A percentile compares a stretch with the other conserved stretches of the same genome.
phyloP scores from a whole-genome alignment of 2,329 filamentous ascomycete genomes.

The Fusarium sp. region DNA sequence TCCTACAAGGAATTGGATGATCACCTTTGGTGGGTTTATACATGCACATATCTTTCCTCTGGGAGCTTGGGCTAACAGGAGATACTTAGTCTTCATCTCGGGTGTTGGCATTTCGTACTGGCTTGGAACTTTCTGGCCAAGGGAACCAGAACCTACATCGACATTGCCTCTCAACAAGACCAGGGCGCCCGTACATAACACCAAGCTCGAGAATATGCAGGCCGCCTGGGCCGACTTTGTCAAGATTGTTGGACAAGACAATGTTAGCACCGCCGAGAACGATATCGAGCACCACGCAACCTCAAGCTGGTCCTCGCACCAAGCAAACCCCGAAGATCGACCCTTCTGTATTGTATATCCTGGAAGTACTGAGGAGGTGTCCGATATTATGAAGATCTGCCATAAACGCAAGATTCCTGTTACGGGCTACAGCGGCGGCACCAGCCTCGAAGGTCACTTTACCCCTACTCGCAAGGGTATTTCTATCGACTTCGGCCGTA shows the following conservation, averaged over 20 bases:
- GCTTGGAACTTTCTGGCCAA: constrained; percentile 68
- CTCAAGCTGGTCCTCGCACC: constrained; percentile 74
- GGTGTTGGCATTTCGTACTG: constrained; percentile 68
- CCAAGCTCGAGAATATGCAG: constrained; percentile 73
- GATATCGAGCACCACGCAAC: constrained; percentile 70
- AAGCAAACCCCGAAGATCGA: constrained; percentile 60
- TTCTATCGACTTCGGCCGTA: constrained; percentile 86
- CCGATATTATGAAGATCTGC: constrained; percentile 89
- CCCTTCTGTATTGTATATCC: constrained; percentile 83
- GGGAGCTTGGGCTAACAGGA: constrained; percentile 11
- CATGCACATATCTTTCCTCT: background rate
- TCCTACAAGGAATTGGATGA: constrained; percentile 62
- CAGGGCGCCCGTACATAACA: constrained; percentile 67
- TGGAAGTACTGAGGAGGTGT: constrained; percentile 82
- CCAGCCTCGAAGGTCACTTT: constrained; percentile 90
- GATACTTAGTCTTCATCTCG: constrained; percentile 63
- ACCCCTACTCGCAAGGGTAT: constrained; percentile 85
- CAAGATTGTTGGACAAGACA: constrained; percentile 72
- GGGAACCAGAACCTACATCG: constrained; percentile 65
- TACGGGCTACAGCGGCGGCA: constrained; percentile 88
- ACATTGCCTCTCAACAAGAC: constrained; percentile 70
- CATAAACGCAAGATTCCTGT: constrained; percentile 85
- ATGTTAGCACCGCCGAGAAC: constrained; percentile 71
- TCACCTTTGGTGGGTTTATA: constrained; percentile 64
- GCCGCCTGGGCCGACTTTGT: constrained; percentile 78